These are phyloP conservation scores for Blastomyces percursus DNA, from an alignment of 2,329 filamentous ascomycete genomes.

Conservation along the genomic window DNA sequence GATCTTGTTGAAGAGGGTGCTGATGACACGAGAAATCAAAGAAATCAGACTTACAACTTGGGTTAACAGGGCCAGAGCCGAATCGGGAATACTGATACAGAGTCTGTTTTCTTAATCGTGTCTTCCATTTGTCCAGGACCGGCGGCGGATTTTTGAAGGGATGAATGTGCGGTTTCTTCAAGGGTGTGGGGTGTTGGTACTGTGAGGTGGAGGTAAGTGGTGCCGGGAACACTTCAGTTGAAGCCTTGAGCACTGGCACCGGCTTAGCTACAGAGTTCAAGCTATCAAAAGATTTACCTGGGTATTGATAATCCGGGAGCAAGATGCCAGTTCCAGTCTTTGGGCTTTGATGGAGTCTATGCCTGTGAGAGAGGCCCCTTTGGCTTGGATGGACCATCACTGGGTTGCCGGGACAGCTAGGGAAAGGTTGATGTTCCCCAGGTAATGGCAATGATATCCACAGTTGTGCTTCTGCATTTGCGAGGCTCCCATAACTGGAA, in stretches of 20 bases:
- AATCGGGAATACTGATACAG: slow-evolving; percentile 4
- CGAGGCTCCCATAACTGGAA: slow-evolving; percentile 17
- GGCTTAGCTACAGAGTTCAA: slow-evolving; percentile 1
- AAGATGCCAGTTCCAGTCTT: slow-evolving; percentile 6
- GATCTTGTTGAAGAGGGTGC: background rate
- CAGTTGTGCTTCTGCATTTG: slow-evolving; percentile 4
- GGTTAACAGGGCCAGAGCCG: slow-evolving; percentile 5
- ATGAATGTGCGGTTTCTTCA: slow-evolving; percentile 12
- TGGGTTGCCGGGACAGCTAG: slow-evolving; percentile 1
- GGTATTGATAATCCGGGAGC: slow-evolving; percentile 8
- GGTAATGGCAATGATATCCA: slow-evolving; percentile 5
- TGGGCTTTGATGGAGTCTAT: slow-evolving; percentile 9
- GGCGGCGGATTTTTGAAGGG: slow-evolving; percentile 14
- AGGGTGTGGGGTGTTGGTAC: slow-evolving; percentile 14
- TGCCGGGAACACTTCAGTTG: slow-evolving; percentile 10
- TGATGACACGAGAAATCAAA: slow-evolving; percentile 5
- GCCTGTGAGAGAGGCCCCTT: background rate
- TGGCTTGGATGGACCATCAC: slow-evolving; percentile 2
- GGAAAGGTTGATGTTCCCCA: slow-evolving; percentile 1
- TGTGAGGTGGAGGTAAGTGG: slow-evolving; percentile 6
- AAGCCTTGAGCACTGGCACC: slow-evolving; percentile 11
- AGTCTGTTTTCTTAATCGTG: background rate
- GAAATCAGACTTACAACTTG: slow-evolving; percentile 15
- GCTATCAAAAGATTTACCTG: background rate
- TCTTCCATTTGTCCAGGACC: slow-evolving; percentile 6